A percentile compares a stretch with the other conserved stretches of the same genome.
Evolutionary conservation across 768 basidiomycete genomes (phyloP).

Genomic region (Pleurotus eryngii): DNA sequence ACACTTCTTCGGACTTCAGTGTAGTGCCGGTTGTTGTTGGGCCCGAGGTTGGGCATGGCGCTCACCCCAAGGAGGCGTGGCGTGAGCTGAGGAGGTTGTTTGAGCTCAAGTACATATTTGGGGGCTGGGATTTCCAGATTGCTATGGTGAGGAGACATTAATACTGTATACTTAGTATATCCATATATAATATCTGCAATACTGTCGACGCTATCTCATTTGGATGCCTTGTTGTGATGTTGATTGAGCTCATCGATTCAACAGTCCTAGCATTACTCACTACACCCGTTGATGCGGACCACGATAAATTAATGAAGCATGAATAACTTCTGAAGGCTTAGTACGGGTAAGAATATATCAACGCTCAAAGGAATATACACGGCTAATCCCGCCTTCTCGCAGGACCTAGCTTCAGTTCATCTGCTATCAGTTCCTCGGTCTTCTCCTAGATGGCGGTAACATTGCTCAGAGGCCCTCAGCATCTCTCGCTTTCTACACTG

Average conservation of each 20-base stretch:
- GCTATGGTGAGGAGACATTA: conserved; percentile 77
- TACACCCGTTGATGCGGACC: too few species aligned
- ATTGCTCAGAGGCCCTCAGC: conserved; percentile 81
- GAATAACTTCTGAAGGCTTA: not conserved
- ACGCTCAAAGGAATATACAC: not conserved
- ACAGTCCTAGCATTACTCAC: too few species aligned
- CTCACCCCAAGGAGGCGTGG: conserved; percentile 43
- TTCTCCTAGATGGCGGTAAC: conserved; percentile 47
- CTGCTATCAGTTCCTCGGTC: conserved; percentile 55
- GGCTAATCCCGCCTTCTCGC: conserved; percentile 38
- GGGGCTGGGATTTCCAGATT: conserved; percentile 87
- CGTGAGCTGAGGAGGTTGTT: conserved; percentile 79
- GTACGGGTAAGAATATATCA: too few species aligned
- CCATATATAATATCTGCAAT: not conserved
- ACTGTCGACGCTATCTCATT: not conserved
- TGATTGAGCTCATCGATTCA: not conserved
- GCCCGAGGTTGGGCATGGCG: conserved; percentile 28
- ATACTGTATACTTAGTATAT: conserved; percentile 5
- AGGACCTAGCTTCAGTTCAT: conserved; percentile 56
- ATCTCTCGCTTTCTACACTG: conserved; percentile 89
- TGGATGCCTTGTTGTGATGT: not conserved
- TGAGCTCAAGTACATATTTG: conserved; percentile 76
- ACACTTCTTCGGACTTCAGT: conserved; percentile 50
- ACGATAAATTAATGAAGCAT: not conserved
- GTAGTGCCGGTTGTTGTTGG: conserved; percentile 32